Percentiles rank a stretch among this genome's conserved stretches.
Evolutionary conservation across 2,329 filamentous ascomycete species (phyloP).

Genomic region (Helminthosporium solani): DNA sequence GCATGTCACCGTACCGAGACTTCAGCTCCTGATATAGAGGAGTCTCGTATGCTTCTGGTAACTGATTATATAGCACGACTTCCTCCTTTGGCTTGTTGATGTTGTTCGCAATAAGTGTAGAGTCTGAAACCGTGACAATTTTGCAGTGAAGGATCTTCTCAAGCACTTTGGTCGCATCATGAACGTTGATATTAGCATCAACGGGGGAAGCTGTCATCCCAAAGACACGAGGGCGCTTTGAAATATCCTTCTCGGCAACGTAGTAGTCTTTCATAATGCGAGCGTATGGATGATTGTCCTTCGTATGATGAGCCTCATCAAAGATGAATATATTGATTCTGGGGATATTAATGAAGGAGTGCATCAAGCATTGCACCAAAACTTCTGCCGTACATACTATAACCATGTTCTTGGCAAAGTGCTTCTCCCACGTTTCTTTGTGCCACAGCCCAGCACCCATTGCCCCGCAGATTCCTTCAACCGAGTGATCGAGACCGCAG

Average conservation of each 20-base stretch:
- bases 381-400: slow-evolving; percentile 93
- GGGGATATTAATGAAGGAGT: slow-evolving; percentile 75
- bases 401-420: slow-evolving; percentile 69
- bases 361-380: slow-evolving; percentile 73
- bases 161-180: slow-evolving; percentile 67
- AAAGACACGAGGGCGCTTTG: slow-evolving; percentile 71
- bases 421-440: slow-evolving; percentile 59
- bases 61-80: slow-evolving; percentile 56
- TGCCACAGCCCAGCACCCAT: slow-evolving; percentile 64
- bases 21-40: slow-evolving; percentile 62
- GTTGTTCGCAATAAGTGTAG: slow-evolving; percentile 58
- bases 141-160: slow-evolving; percentile 76
- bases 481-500: slow-evolving; percentile 74
- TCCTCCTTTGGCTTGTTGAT: slow-evolving; percentile 62
- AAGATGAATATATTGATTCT: slow-evolving; percentile 90
- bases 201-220: slow-evolving; percentile 98
- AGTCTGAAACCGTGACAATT: slow-evolving; percentile 74
- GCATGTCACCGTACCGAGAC: slow-evolving; percentile 53
- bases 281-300: slow-evolving; percentile 90
- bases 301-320: slow-evolving; percentile 94
- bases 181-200: slow-evolving; percentile 75
- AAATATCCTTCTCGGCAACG: slow-evolving; percentile 47
- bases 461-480: slow-evolving; percentile 73
- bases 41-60: slow-evolving; percentile 61
- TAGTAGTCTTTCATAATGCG: slow-evolving; percentile 89